Evolutionary conservation across 129 eudicot species (phyloP), one percentile per base, ranked within the genome.

Genomic region (Logfia minima): DNA sequence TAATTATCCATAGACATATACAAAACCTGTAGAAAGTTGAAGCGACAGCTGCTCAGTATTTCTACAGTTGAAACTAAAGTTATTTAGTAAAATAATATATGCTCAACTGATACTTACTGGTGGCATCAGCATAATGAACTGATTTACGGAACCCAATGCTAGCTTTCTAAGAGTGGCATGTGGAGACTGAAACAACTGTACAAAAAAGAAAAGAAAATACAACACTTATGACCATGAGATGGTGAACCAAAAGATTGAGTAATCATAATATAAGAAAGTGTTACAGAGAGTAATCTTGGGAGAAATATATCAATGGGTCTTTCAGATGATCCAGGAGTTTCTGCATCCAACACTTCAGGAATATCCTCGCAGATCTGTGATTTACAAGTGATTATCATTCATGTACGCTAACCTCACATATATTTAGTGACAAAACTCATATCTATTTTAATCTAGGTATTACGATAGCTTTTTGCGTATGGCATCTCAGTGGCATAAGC

Each of bases 71-170:
- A 31, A 73, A 76, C 59, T 68, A 28, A 6, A 72, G 52, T 69
- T 66, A 66, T 53, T 66, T 55, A 67, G 75, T 31, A 17, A 1
- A 41, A 72, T 35, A 17, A 2, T 34, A 75, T 60, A 74, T 69
- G 58, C 24, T 31, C 10, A 67, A 68, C 29, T n/a, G 61, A 63
- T 73, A 89, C 96, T 91, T 82, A 94, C 99, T 61, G 86, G 75
- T 72, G 99, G 99, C 99, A 94, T 94, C 75, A 94, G 71, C 99
- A 94, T 91, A 53, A 94, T 88, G 76, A 81, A 94, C 75, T 94
- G 99, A 82, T 94, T 91, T 39, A 94, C 97, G 22, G 92, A 89
- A 75, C 83, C 86, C 86, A 94, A 81, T 21, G 99, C 88, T 70
- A 91, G 92, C 85, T 91, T 94, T 83, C 97, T 85, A 68, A 94